Evolutionary conservation across 2,329 filamentous ascomycete genomes (phyloP), one percentile per base, ranked within the genome.

Genomic region (Neoascochyta sp.): DNA sequence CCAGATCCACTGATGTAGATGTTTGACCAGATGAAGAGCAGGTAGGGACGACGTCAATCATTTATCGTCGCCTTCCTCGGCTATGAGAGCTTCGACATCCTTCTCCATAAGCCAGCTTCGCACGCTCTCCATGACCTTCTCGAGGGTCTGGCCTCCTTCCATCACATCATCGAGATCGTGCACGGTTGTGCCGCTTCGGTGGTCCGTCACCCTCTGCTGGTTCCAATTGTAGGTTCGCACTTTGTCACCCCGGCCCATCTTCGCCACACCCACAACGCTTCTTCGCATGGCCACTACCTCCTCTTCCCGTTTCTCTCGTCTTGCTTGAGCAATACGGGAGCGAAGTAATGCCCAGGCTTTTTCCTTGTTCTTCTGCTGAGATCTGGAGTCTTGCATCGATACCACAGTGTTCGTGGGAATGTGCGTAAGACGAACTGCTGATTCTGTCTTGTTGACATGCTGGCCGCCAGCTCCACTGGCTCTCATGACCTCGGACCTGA

Each of bases 391-490:
- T 63, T 98, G 92, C 75, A 96, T 94, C 9, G 81, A 82, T 9
- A 96, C 89, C 2, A 86, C 78, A 1, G 81, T 92, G 24, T 84
- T 85, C 1, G 88, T 94, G 2, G 92, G 92, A 5, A 83, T 65
- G 67, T 98, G 92, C 2, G 89, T 96, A 52, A 98, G 73, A 7
- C 92, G 82, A 39, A 98, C 86, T 3, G 92, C 92, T 16, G 87
- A 95, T 67, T 98, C 92, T 0, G 92, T 98, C 62, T 90, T 95
- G 68, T 98, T 98, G 58, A 98, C 92, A 65, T 98, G 92, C 68
- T 98, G 92, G 1, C 92, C 92, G 17, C 92, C 92, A 0, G 92
- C 90, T 37, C 92, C 92, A 24, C 86, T 73, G 0, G 92, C 88
- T 10, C 89, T 77, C 89, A 96, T 95, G 39, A 88, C 86, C 58